These are phyloP conservation scores for Clonostachys rosea DNA, from an alignment of 2,329 filamentous ascomycete genomes.

Conservation along the genomic window DNA sequence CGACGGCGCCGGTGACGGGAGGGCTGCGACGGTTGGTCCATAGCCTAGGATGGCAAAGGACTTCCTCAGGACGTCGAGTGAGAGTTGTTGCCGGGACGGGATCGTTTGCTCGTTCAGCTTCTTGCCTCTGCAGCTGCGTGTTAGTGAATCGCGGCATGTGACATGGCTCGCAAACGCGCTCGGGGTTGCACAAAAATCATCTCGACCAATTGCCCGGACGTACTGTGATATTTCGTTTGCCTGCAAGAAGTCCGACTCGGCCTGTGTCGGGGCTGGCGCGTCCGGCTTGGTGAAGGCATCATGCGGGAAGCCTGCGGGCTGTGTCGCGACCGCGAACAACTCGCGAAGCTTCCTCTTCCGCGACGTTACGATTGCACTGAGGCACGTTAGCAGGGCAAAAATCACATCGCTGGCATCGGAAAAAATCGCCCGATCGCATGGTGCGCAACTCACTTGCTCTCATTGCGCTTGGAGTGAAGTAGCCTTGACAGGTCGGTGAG, in stretches of 20 bases:
- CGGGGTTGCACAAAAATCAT: conserved; percentile 7
- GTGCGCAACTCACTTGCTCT: conserved; percentile 50
- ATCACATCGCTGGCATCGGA: conserved; percentile 40
- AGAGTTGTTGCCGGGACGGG: conserved; percentile 39
- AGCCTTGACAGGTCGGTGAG: conserved; percentile 61
- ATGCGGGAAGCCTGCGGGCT: conserved; percentile 56
- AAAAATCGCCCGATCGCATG: conserved; percentile 41
- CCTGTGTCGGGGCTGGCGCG: conserved; percentile 45
- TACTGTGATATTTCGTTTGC: conserved; percentile 57
- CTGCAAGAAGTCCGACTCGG: conserved; percentile 52
- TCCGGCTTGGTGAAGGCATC: conserved; percentile 52
- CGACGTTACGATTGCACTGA: conserved; percentile 70
- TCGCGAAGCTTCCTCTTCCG: conserved; percentile 89
- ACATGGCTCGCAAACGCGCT: conserved; percentile 9
- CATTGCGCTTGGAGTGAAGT: conserved; percentile 60
- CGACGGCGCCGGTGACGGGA: no score
- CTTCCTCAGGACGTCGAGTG: conserved; percentile 36
- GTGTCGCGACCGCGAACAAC: conserved; percentile 76
- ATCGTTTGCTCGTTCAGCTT: conserved; percentile 48
- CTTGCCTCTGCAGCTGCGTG: conserved; percentile 20
- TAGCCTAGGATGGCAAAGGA: conserved; percentile 14
- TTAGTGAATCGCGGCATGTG: conserved; percentile 11
- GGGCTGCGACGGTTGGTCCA: neutral
- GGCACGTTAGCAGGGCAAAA: conserved; percentile 36
- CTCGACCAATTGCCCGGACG: conserved; percentile 20